Conservation (phyloP, 129 eudicot genomes). For the Scalesia atractyloides region DNA sequence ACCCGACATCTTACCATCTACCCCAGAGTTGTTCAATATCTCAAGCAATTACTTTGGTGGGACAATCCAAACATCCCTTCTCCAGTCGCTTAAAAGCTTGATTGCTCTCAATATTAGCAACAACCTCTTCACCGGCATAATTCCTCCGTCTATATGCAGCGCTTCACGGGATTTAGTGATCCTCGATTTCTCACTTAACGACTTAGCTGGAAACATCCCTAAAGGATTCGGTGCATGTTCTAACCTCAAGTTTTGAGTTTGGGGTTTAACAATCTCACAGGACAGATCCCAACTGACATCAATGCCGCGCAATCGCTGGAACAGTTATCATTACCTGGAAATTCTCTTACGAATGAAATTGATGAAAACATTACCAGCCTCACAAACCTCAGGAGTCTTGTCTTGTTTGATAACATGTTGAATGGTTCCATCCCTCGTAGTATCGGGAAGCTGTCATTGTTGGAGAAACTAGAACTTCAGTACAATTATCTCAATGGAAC, state of each 20-base stretch:
- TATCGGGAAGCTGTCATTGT: neutral
- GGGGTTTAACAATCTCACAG: constrained; percentile 35
- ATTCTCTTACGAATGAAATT: constrained; percentile 35
- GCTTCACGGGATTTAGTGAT: too few relatives aligned
- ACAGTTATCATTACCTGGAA: constrained; percentile 46
- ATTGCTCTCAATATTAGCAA: too few relatives aligned
- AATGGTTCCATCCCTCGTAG: constrained; percentile 46
- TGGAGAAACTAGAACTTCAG: constrained; percentile 13
- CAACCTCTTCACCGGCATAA: too few relatives aligned
- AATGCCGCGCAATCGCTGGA: constrained; percentile 25
- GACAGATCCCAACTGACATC: constrained; percentile 40
- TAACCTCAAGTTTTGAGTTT: too few relatives aligned
- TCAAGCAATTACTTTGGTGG: constrained; percentile 61
- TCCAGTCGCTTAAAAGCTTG: constrained; percentile 21
- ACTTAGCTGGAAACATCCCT: too few relatives aligned
- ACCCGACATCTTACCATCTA: neutral
- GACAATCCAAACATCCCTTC: neutral
- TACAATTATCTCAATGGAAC: neutral
- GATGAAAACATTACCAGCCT: constrained; percentile 35
- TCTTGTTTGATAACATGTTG: constrained; percentile 42
- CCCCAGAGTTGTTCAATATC: constrained; percentile 34
- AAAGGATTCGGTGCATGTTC: too few relatives aligned
- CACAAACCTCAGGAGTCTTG: constrained; percentile 42
- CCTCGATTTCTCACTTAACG: too few relatives aligned
- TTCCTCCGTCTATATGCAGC: too few relatives aligned